Evolutionary conservation across 129 eudicot genomes (phyloP).

Genomic region (Flaveria ramosissima): DNA sequence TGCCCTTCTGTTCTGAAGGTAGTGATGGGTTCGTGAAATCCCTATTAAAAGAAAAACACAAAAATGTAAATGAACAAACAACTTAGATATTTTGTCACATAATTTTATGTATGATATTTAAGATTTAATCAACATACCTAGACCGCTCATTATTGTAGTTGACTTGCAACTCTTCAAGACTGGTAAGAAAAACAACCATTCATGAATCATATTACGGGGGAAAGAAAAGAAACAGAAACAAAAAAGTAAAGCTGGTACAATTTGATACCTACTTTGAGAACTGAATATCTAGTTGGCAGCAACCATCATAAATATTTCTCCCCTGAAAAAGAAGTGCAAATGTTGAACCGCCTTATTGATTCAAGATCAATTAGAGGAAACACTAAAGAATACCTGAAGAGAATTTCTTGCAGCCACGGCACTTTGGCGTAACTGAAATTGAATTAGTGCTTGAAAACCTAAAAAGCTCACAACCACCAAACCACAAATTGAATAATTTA

Average conservation of each 20-base stretch:
- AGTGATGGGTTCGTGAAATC: constrained; percentile 92
- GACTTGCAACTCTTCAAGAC: constrained; percentile 98
- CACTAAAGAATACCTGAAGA: constrained; percentile 72
- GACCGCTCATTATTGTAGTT: constrained; percentile 94
- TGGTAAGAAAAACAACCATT: constrained; percentile 27
- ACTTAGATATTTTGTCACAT: not conserved
- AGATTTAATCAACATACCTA: constrained; percentile 48
- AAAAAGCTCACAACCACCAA: constrained; percentile 21
- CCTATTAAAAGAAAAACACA: constrained; percentile 37
- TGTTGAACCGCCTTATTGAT: constrained; percentile 11
- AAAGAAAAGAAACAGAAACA: not conserved
- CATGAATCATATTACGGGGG: not conserved
- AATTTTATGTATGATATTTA: not conserved
- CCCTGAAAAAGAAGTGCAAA: constrained; percentile 53
- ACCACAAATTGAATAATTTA: not conserved
- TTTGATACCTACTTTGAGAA: constrained; percentile 79
- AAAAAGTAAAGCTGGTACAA: constrained; percentile 13
- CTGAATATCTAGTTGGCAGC: constrained; percentile 97
- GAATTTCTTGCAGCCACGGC: constrained; percentile 79
- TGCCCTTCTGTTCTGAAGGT: constrained; percentile 91
- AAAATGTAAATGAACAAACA: constrained; percentile 18
- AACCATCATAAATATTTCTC: constrained; percentile 96
- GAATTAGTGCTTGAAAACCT: constrained; percentile 97
- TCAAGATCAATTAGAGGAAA: constrained; percentile 16
- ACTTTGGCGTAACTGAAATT: constrained; percentile 73